Percentiles rank a stretch among this genome's conserved stretches.
These are phyloP conservation scores for Cylindrotheca fusiformis DNA, from an alignment of 108 stramenopile genomes.

Conservation along the genomic window DNA sequence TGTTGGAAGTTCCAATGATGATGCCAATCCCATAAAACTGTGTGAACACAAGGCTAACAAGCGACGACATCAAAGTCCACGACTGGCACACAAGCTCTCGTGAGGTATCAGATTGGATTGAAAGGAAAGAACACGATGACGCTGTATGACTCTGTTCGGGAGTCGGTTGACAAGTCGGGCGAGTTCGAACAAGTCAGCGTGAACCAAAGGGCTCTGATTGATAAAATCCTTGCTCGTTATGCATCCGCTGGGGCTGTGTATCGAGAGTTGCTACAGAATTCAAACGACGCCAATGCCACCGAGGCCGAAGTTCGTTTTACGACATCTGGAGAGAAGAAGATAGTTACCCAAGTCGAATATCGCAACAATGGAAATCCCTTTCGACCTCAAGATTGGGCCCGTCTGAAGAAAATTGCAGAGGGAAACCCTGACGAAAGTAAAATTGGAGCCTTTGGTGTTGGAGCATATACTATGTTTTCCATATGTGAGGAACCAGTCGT, in stretches of 20 bases:
- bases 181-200: slow-evolving; percentile 70
- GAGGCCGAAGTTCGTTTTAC: slow-evolving; percentile 74
- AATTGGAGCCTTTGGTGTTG: slow-evolving; percentile 81
- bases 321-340: slow-evolving; percentile 30
- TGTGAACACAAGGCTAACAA: no score
- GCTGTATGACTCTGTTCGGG: slow-evolving; percentile 17
- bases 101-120: not conserved
- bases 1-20: no score
- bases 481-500: slow-evolving; percentile 85
- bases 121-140: not conserved
- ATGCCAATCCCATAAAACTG: no score
- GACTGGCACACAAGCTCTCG: not conserved
- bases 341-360: slow-evolving; percentile 66
- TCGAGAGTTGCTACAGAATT: slow-evolving; percentile 83
- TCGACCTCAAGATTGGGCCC: slow-evolving; percentile 78
- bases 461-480: slow-evolving; percentile 85
- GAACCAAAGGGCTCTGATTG: slow-evolving; percentile 87
- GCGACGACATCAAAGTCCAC: not conserved
- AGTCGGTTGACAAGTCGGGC: slow-evolving; percentile 5
- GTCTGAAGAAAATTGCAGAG: slow-evolving; percentile 84
- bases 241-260: slow-evolving; percentile 77
- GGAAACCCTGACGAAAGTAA: slow-evolving; percentile 75
- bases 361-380: slow-evolving; percentile 82
- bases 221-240: slow-evolving; percentile 87
- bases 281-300: slow-evolving; percentile 83